Base-by-base conservation (phyloP, 179 eudicot genomes). In the Spinacia oleracea region DNA sequence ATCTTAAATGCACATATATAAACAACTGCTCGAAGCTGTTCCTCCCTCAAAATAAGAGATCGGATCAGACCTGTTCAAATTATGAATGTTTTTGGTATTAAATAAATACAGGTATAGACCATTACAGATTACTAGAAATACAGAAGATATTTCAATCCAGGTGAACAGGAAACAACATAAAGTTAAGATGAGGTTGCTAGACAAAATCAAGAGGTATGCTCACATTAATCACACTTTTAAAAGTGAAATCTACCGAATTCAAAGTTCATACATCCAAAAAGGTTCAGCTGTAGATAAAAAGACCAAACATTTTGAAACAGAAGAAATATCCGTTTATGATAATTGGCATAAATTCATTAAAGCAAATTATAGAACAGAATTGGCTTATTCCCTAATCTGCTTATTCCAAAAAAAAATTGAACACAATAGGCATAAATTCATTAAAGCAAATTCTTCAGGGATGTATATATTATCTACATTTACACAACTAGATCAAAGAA, bases 11-110 rank as follows among this genome's bases (percentile, higher is more conserved):
- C 71, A 32, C 71, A 76, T 43, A 48, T 31, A 35, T 64, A 76
- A 31, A 63, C 32, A 45, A 76, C 59, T 62, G 78, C 78, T 29
- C 62, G 78, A 76, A 76, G 71, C 2, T 20, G 71, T 31, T 76
- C 38, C n/a, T 64, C 59, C 50, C 29, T 34, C 43, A 16, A 27
- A 21, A 76, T 45, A 23, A 76, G 71, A 63, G 78, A 63, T 27
- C n/a, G 58, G 58, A 75, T 45, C 45, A 75, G 27, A 62, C 58
- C 78, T 75, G 78, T 75, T 45, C 9, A 40, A 56, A 9, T n/a
- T 1, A 59, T n/a, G 2, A 6, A 48, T 20, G 48, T 27, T 1
- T 21, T 68, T 42, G 34, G n/a, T 38, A 46, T 25, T 23, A n/a
- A n/a, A n/a, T n/a, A n/a, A n/a, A n/a, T n/a, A n/a, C n/a, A n/a